phyloP scores from a whole-genome alignment of 305 asterid genomes.

The Rubia occidens region DNA sequence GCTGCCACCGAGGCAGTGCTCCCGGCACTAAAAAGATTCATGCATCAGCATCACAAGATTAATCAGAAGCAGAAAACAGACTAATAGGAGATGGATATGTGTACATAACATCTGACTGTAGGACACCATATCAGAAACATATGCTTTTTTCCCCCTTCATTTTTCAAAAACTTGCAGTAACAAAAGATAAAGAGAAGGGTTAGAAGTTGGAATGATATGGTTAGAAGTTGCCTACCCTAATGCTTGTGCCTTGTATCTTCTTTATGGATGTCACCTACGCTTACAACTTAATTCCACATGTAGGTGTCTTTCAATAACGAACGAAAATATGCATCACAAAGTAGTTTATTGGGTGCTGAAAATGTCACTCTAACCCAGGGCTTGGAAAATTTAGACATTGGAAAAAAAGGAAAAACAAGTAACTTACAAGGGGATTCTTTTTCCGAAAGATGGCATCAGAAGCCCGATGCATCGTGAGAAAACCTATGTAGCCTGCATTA shows the following conservation, averaged over 20 bases:
- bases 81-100: background rate
- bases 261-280: background rate
- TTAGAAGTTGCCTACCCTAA: background rate
- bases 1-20: no score
- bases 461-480: constrained; percentile 49
- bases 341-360: background rate
- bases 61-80: background rate
- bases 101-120: background rate
- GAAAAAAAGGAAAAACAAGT: background rate
- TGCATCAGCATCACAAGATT: no score
- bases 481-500: constrained; percentile 74
- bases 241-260: background rate
- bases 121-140: background rate
- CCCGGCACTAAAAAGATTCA: no score
- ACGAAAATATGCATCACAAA: background rate
- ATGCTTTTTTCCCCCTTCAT: no score
- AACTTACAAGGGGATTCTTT: constrained; percentile 49
- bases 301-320: background rate
- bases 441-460: constrained; percentile 37
- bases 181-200: no score
- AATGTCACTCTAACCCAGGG: background rate
- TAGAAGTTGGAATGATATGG: no score
- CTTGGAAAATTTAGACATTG: background rate
- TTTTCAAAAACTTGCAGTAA: no score
- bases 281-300: background rate